phyloP scores from a whole-genome alignment of 441 rosid species.

The Populus hybrid region DNA sequence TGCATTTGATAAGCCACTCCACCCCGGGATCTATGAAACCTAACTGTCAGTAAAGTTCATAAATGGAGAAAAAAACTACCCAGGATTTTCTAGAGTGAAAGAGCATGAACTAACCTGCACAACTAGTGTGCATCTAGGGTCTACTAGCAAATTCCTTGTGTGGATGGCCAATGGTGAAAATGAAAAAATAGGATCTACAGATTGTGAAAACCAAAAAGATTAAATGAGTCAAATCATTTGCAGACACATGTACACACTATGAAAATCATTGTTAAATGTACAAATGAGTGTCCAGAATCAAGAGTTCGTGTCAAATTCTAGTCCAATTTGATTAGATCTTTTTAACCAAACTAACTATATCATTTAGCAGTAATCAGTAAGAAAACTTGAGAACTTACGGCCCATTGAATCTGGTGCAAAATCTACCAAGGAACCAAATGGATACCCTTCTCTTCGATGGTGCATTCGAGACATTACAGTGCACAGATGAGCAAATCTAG shows the following conservation, averaged over 20 bases:
- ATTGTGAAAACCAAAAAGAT: conserved; percentile 9
- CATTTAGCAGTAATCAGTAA: neutral
- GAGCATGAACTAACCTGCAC: conserved; percentile 61
- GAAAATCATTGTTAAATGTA: neutral
- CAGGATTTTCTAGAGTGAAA: conserved; percentile 12
- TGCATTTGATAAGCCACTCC: conserved; percentile 98
- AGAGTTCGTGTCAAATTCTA: neutral
- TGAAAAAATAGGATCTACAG: conserved; percentile 88
- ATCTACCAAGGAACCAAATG: conserved; percentile 94
- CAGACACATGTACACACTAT: neutral
- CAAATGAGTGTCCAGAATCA: neutral
- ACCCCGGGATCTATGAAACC: conserved; percentile 74
- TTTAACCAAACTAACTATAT: conserved; percentile 1
- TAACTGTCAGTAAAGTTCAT: conserved; percentile 26
- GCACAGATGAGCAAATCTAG: conserved; percentile 97
- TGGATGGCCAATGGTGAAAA: conserved; percentile 95
- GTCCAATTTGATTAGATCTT: neutral
- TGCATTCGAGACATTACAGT: conserved; percentile 96
- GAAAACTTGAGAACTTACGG: conserved; percentile 56
- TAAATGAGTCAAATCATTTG: neutral
- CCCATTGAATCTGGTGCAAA: conserved; percentile 92
- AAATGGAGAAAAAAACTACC: conserved; percentile 17
- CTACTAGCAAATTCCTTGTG: conserved; percentile 81
- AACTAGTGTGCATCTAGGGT: conserved; percentile 89
- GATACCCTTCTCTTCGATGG: conserved; percentile 95